Percentiles rank a stretch among this genome's conserved stretches.
Evolutionary conservation across 306 rosid species (phyloP).

Genomic region (Crataegus laevigata): DNA sequence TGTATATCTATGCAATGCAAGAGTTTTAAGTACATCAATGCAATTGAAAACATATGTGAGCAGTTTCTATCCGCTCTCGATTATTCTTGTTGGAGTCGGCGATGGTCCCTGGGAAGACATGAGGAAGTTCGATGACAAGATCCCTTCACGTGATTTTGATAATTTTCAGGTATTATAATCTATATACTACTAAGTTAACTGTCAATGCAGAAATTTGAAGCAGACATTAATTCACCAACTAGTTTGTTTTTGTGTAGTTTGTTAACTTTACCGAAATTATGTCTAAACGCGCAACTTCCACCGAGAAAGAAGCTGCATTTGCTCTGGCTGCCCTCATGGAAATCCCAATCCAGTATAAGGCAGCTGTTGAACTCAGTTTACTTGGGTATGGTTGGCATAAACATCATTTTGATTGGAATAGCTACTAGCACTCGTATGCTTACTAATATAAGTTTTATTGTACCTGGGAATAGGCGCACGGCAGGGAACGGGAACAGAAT

Average conservation of each 20-base stretch:
- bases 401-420: background rate
- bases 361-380: conserved; percentile 43
- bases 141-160: conserved; percentile 74
- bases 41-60: background rate
- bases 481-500: conserved; percentile 57
- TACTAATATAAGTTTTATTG: conserved; percentile 2
- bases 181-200: background rate
- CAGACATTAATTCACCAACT: background rate
- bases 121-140: conserved; percentile 77
- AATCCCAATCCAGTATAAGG: conserved; percentile 87
- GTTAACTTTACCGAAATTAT: conserved; percentile 75
- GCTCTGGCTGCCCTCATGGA: conserved; percentile 97
- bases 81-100: conserved; percentile 85
- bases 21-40: background rate
- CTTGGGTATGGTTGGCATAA: conserved; percentile 50
- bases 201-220: background rate
- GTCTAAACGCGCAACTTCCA: conserved; percentile 25
- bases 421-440: background rate
- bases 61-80: conserved; percentile 75
- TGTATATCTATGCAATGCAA: background rate
- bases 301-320: conserved; percentile 73
- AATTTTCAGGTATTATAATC: conserved; percentile 65
- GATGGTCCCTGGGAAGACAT: conserved; percentile 99
- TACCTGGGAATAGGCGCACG: conserved; percentile 34
- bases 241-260: conserved; percentile 35